Percentiles rank a stretch among this genome's conserved stretches.
phyloP scores from a whole-genome alignment of 163 green algal genomes.

The Botryococcus braunii region DNA sequence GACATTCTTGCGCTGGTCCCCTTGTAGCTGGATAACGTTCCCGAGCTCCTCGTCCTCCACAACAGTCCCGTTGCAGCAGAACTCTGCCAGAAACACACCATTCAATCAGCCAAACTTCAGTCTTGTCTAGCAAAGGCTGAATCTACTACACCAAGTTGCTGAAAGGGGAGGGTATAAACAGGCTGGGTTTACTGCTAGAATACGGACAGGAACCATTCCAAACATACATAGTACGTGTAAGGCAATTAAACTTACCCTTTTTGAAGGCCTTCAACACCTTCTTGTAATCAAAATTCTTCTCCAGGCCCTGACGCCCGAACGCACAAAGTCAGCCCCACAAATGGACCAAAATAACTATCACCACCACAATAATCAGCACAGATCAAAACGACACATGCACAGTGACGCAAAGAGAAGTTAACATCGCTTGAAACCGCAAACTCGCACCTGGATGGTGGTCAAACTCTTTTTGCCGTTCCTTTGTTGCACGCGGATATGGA shows the following conservation, averaged over 20 bases:
- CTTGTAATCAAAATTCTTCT: slow-evolving; percentile 89
- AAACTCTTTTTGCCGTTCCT: slow-evolving; percentile 96
- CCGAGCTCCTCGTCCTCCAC: slow-evolving; percentile 96
- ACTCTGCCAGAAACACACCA: slow-evolving; percentile 64
- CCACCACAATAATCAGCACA: background rate
- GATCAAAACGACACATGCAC: background rate
- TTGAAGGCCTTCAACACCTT: slow-evolving; percentile 99
- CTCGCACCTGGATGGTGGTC: slow-evolving; percentile 84
- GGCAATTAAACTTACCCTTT: slow-evolving; percentile 86
- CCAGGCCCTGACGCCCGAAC: slow-evolving; percentile 42
- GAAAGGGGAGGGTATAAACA: too few species aligned
- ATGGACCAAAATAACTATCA: background rate
- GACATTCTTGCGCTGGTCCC: slow-evolving; percentile 99
- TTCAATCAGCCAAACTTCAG: too few species aligned
- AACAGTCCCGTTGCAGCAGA: slow-evolving; percentile 98
- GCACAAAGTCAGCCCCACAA: background rate
- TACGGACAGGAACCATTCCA: too few species aligned
- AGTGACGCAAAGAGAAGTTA: background rate
- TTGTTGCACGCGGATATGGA: slow-evolving; percentile 96
- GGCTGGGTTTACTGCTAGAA: too few species aligned
- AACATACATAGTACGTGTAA: too few species aligned
- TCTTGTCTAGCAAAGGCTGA: too few species aligned
- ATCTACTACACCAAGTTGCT: too few species aligned
- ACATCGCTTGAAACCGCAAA: background rate
- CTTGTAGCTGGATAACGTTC: slow-evolving; percentile 97